These are phyloP conservation scores for Pseudovirgaria hyperparasitica DNA, from an alignment of 2,329 filamentous ascomycete species.

Conservation along the genomic window DNA sequence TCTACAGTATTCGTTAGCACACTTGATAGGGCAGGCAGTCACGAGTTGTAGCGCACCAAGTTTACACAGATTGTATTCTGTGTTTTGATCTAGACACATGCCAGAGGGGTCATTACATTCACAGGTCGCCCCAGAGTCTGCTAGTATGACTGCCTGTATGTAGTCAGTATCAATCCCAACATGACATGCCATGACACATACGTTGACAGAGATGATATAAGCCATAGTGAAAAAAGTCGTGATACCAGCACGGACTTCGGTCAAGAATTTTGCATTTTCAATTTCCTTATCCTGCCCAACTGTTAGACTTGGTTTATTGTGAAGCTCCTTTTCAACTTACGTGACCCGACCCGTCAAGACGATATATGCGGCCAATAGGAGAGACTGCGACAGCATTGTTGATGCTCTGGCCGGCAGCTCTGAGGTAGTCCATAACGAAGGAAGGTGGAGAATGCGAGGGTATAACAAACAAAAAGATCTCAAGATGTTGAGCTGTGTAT, in stretches of 20 bases:
- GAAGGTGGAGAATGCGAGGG: constrained; percentile 5
- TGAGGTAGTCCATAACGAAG: constrained; percentile 6
- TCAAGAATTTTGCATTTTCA: constrained; percentile 66
- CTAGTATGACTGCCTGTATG: constrained; percentile 21
- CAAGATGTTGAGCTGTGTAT: background rate
- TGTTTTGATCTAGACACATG: constrained; percentile 37
- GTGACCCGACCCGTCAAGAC: constrained; percentile 71
- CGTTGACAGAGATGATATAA: constrained; percentile 59
- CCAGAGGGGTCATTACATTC: constrained; percentile 42
- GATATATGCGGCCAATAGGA: constrained; percentile 42
- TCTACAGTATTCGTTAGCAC: constrained; percentile 12
- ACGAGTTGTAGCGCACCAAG: background rate
- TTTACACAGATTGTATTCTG: background rate
- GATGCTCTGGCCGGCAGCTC: constrained; percentile 3
- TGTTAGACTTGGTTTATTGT: constrained; percentile 8
- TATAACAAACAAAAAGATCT: constrained; percentile 7
- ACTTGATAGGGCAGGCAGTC: background rate
- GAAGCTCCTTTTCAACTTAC: constrained; percentile 36
- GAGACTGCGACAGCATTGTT: constrained; percentile 12
- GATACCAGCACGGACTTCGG: constrained; percentile 69
- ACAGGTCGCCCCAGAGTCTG: constrained; percentile 61
- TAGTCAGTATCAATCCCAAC: constrained; percentile 11
- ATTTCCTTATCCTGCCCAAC: constrained; percentile 49
- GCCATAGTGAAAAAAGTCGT: constrained; percentile 55
- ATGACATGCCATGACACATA: constrained; percentile 47